Percentiles rank a stretch among this genome's conserved stretches.
Conservation (phyloP, 257 asterid species). For the Solanum chiquidenum region DNA sequence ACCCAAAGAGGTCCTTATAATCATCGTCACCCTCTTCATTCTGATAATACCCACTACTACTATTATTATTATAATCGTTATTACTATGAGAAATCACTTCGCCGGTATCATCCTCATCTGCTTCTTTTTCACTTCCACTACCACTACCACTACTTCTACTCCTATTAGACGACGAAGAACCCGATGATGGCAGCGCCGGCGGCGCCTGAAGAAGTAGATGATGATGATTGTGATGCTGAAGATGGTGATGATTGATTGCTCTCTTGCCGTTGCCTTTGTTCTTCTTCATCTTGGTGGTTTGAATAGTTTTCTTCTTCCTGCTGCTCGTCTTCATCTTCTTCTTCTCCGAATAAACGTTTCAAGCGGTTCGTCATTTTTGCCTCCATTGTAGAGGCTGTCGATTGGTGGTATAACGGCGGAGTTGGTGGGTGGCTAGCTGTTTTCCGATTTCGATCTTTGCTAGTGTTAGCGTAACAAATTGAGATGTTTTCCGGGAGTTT, state of each 20-base stretch:
- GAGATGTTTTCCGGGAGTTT: background rate
- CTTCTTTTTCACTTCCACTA: slow-evolving; percentile 8
- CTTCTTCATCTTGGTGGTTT: slow-evolving; percentile 4
- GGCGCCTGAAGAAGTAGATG: slow-evolving; percentile 40
- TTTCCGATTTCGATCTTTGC: background rate
- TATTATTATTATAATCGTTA: background rate
- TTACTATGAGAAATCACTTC: slow-evolving; percentile 16
- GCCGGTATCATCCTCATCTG: slow-evolving; percentile 36
- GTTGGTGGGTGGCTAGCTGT: background rate
- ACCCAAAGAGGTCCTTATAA: slow-evolving; percentile 77
- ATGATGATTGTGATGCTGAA: slow-evolving; percentile 14
- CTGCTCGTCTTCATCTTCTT: slow-evolving; percentile 26
- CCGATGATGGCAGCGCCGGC: slow-evolving; percentile 25
- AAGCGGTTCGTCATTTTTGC: background rate
- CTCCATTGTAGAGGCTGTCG: background rate
- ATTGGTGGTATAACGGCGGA: background rate
- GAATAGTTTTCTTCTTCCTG: background rate
- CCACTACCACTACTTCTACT: slow-evolving; percentile 48
- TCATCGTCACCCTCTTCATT: background rate
- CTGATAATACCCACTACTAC: background rate
- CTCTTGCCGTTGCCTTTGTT: slow-evolving; percentile 16
- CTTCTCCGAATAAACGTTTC: slow-evolving; percentile 2
- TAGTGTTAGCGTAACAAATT: background rate
- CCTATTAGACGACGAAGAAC: slow-evolving; percentile 46
- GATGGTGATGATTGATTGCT: slow-evolving; percentile 15